These are phyloP conservation scores for Kwoniella heveanensis DNA, from an alignment of 768 basidiomycete species.

Conservation along the genomic window DNA sequence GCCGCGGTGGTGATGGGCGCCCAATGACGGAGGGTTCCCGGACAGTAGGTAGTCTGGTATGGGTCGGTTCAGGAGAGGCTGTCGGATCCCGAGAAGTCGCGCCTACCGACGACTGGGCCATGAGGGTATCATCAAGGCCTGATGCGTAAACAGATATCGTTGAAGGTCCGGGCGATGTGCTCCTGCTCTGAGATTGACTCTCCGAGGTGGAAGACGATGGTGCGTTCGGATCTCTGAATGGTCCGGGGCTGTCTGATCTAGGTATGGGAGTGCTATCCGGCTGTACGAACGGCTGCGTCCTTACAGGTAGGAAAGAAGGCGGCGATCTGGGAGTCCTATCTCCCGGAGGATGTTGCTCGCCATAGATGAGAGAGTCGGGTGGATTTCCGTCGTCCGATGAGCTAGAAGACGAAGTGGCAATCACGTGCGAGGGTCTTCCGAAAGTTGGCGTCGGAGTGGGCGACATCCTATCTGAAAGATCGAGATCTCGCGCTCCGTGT, in stretches of 20 bases:
- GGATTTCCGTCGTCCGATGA: slow-evolving; percentile 33
- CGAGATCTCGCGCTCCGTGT: neutral
- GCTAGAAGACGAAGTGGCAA: slow-evolving; percentile 26
- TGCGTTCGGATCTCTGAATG: slow-evolving; percentile 17
- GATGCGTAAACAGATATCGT: slow-evolving; percentile 44
- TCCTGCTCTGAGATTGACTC: slow-evolving; percentile 20
- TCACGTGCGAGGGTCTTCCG: slow-evolving; percentile 16
- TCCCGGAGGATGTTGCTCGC: slow-evolving; percentile 19
- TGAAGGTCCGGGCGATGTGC: slow-evolving; percentile 45
- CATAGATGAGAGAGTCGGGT: slow-evolving; percentile 33
- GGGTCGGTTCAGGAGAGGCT: slow-evolving; percentile 25
- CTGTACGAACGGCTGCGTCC: slow-evolving; percentile 5
- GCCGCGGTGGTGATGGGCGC: slow-evolving; percentile 5
- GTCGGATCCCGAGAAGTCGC: slow-evolving; percentile 27
- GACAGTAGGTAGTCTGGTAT: slow-evolving; percentile 27
- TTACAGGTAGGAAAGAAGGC: neutral
- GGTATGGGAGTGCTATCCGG: slow-evolving; percentile 4
- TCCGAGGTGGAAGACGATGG: slow-evolving; percentile 27
- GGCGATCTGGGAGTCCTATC: slow-evolving; percentile 25
- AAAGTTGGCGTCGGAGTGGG: slow-evolving; percentile 31
- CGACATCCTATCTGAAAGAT: slow-evolving; percentile 16
- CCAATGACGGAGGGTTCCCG: slow-evolving; percentile 24
- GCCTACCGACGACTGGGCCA: slow-evolving; percentile 12
- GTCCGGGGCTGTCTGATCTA: slow-evolving; percentile 22
- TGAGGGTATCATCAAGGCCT: slow-evolving; percentile 31